phyloP scores from a whole-genome alignment of 2,329 filamentous ascomycete genomes.

The Sphaerulina populicola region DNA sequence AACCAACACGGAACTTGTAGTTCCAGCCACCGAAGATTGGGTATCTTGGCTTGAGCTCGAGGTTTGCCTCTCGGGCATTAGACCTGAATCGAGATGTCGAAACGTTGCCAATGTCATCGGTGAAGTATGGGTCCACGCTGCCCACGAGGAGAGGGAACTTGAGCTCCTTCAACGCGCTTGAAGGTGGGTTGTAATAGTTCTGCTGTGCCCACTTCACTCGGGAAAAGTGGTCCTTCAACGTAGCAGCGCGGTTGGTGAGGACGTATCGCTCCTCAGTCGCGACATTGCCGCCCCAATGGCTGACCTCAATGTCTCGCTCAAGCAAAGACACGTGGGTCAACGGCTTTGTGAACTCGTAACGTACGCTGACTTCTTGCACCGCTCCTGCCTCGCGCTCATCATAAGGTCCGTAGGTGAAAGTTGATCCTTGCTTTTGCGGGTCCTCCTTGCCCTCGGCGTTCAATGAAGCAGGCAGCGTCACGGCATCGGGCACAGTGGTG shows the following conservation, averaged over 20 bases:
- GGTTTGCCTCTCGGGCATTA: slow-evolving; percentile 54
- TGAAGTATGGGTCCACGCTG: slow-evolving; percentile 84
- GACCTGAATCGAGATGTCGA: slow-evolving; percentile 83
- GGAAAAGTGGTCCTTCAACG: slow-evolving; percentile 48
- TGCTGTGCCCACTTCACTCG: slow-evolving; percentile 43
- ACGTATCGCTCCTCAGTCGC: slow-evolving; percentile 92
- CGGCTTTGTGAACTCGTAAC: slow-evolving; percentile 93
- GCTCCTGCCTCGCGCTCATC: slow-evolving; percentile 71
- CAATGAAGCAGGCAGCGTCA: slow-evolving; percentile 48
- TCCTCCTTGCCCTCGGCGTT: slow-evolving; percentile 55
- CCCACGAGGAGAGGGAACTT: slow-evolving; percentile 71
- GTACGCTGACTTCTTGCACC: slow-evolving; percentile 62
- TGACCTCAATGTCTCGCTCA: slow-evolving; percentile 88
- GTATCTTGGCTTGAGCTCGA: slow-evolving; percentile 89
- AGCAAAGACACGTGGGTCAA: slow-evolving; percentile 69
- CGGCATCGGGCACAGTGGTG: slow-evolving; percentile 71
- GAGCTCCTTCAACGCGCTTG: slow-evolving; percentile 71
- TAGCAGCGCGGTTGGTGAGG: slow-evolving; percentile 76
- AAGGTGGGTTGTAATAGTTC: slow-evolving; percentile 58
- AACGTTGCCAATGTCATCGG: slow-evolving; percentile 92
- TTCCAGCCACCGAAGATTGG: slow-evolving; percentile 98
- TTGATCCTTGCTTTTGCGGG: slow-evolving; percentile 74
- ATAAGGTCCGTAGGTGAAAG: slow-evolving; percentile 86
- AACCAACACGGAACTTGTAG: slow-evolving; percentile 92
- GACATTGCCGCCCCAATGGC: slow-evolving; percentile 95